Evolutionary conservation across 2,329 filamentous ascomycete species (phyloP).

Genomic region (Talaromyces sp.): DNA sequence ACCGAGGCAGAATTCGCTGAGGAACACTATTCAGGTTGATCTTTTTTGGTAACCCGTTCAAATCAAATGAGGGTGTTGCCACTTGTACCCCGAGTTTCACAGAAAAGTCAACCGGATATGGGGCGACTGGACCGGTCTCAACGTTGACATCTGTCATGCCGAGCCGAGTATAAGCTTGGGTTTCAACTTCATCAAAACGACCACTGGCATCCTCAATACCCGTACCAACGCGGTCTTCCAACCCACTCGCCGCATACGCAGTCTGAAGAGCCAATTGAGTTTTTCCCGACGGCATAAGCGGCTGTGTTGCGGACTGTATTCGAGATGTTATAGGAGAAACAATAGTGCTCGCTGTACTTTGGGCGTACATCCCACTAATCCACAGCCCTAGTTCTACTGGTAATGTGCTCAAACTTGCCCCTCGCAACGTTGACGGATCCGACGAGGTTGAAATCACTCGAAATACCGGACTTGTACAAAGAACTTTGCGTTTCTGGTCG

Average conservation of each 20-base stretch:
- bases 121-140: conserved; percentile 34
- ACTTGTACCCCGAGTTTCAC: conserved; percentile 1
- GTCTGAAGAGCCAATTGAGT: conserved; percentile 34
- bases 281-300: conserved; percentile 32
- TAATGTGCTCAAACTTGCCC: conserved; percentile 63
- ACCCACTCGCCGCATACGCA: conserved; percentile 35
- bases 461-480: conserved; percentile 67
- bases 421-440: conserved; percentile 61
- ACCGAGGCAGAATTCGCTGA: conserved; percentile 53
- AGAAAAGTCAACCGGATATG: conserved; percentile 40
- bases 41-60: conserved; percentile 56
- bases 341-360: conserved; percentile 31
- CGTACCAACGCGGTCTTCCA: conserved; percentile 27
- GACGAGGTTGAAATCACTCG: conserved; percentile 65
- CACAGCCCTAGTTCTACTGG: conserved; percentile 62
- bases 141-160: conserved; percentile 29
- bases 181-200: conserved; percentile 36
- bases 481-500: conserved; percentile 52
- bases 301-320: conserved; percentile 30
- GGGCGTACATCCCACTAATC: conserved; percentile 46
- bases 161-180: conserved; percentile 37
- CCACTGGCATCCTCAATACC: conserved; percentile 39
- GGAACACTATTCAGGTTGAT: conserved; percentile 56
- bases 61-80: background rate
- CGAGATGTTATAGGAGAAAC: conserved; percentile 28